A percentile compares a stretch with the other conserved stretches of the same genome.
phyloP scores from a whole-genome alignment of 2,329 filamentous ascomycete species.

The Hymenoscyphus fraxineus region DNA sequence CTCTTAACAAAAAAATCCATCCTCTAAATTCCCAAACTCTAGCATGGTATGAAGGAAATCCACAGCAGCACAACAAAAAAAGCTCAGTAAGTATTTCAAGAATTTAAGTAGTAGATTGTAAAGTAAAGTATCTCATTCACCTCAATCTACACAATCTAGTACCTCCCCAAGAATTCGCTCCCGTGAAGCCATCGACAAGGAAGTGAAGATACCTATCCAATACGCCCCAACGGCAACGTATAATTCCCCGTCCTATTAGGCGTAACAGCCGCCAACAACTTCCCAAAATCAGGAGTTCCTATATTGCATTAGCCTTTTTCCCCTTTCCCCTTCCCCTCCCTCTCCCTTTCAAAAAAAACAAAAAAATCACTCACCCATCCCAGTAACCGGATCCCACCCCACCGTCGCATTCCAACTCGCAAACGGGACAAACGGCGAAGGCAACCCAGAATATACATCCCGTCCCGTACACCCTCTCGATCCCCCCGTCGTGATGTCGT shows the following conservation, averaged over 20 bases:
- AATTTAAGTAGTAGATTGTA: no score
- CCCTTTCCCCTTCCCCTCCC: no score
- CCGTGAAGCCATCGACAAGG: no score
- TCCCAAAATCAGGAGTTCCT: background rate
- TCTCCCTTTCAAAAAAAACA: background rate
- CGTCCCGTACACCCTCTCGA: conserved; percentile 36
- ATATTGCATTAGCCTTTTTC: background rate
- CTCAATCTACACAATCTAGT: no score
- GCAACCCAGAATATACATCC: conserved; percentile 20
- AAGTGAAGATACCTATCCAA: background rate
- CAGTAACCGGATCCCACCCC: conserved; percentile 47
- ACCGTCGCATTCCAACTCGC: conserved; percentile 40
- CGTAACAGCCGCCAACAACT: background rate
- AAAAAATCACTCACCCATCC: conserved; percentile 35
- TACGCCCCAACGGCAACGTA: background rate
- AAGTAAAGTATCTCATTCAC: no score
- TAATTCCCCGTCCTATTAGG: background rate
- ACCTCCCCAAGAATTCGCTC: no score
- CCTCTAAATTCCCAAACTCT: no score
- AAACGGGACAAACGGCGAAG: conserved; percentile 30
- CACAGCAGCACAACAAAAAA: no score
- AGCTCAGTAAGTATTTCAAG: no score
- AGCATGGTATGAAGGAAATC: no score
- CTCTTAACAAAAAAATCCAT: no score
- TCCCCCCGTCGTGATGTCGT: conserved; percentile 42